A percentile compares a stretch with the other conserved stretches of the same genome.
Conservation (phyloP, 306 rosid species). For the Casuarina glauca region DNA sequence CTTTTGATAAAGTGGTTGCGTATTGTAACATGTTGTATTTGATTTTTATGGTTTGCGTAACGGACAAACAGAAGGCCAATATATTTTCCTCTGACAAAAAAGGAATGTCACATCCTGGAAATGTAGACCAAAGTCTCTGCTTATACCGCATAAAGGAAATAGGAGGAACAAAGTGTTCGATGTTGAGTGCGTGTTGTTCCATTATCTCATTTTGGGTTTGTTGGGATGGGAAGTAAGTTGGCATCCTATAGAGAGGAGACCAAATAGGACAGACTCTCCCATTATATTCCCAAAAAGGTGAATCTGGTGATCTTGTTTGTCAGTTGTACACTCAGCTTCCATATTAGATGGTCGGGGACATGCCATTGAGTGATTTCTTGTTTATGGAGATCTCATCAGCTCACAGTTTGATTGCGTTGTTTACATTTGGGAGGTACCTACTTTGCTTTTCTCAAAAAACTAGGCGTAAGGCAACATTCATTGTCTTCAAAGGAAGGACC, state of each 20-base stretch:
- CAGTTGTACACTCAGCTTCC: slow-evolving; percentile 30
- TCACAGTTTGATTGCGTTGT: neutral
- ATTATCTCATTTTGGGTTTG: slow-evolving; percentile 10
- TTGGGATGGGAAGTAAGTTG: neutral
- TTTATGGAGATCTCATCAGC: slow-evolving; percentile 11
- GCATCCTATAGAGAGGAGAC: neutral
- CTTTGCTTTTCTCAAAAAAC: neutral
- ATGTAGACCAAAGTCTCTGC: neutral
- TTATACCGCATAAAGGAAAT: neutral
- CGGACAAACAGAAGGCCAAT: neutral
- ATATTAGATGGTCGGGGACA: slow-evolving; percentile 26
- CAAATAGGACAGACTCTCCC: neutral
- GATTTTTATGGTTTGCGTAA: too few relatives aligned
- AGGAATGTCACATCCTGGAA: neutral
- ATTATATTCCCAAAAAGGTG: neutral
- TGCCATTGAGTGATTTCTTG: slow-evolving; percentile 17
- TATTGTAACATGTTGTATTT: too few relatives aligned
- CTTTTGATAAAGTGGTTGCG: too few relatives aligned
- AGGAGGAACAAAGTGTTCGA: slow-evolving; percentile 25
- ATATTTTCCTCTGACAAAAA: neutral
- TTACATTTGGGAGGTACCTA: neutral
- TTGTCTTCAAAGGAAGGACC: neutral
- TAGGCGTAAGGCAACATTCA: neutral
- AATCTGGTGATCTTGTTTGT: slow-evolving; percentile 7
- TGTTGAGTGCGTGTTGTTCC: slow-evolving; percentile 29